These are phyloP conservation scores for Podila minutissima DNA, from an alignment of 192 early-diverging fungal genomes.

Conservation along the genomic window DNA sequence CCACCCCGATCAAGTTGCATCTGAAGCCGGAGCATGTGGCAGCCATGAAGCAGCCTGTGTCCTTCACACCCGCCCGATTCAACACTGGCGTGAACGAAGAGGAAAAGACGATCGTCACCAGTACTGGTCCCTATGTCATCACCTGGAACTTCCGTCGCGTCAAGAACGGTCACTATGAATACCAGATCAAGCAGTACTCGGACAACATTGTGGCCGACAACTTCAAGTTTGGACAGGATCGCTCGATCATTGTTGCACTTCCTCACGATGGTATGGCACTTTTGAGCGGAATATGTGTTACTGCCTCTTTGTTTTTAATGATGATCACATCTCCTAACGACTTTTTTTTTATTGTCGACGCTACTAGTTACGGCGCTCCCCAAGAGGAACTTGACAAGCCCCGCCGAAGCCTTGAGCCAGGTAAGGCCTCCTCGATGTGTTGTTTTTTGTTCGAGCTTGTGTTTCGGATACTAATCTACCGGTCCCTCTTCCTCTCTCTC, in stretches of 20 bases:
- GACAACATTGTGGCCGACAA: conserved; percentile 90
- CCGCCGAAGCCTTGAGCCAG: conserved; percentile 3
- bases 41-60: conserved; percentile 68
- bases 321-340: not conserved
- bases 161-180: conserved; percentile 83
- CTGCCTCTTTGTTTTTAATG: not conserved
- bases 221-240: conserved; percentile 86
- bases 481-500: not conserved
- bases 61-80: conserved; percentile 91
- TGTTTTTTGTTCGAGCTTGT: no score
- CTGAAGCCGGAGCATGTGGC: conserved; percentile 91
- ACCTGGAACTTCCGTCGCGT: conserved; percentile 91
- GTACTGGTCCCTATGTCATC: conserved; percentile 90
- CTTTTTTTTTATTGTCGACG: not conserved
- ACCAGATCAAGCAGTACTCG: conserved; percentile 88
- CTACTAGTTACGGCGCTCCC: conserved; percentile 26
- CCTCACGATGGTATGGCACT: conserved; percentile 38
- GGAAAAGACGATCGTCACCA: conserved; percentile 89
- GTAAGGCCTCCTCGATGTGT: not conserved
- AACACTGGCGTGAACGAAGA: conserved; percentile 75
- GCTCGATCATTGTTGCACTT: conserved; percentile 85
- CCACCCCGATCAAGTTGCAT: conserved; percentile 75
- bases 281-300: not conserved
- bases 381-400: conserved; percentile 20
- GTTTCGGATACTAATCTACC: not conserved